Evolutionary conservation across 2,329 filamentous ascomycete species (phyloP), one percentile per base, ranked within the genome.

Genomic region (Amauroascus niger): DNA sequence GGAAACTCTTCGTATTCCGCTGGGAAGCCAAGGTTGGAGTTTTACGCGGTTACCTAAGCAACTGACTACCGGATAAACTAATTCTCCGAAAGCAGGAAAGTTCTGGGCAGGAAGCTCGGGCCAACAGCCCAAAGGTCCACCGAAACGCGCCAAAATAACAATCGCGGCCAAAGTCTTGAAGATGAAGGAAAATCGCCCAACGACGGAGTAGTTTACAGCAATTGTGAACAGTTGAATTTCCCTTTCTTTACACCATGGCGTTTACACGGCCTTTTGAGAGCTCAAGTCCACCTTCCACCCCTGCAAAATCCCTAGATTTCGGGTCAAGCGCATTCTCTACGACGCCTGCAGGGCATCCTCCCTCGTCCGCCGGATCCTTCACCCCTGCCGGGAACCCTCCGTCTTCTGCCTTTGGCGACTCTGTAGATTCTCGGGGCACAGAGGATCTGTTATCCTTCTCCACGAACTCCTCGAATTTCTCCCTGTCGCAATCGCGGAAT

Each of bases 291-390:
- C 67, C 69, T 1, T 67, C 69, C 18, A 73, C 70, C 1, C 70
- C 70, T 11, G 68, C 63, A 16, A 71, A 67, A 58, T 64, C 64
- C 22, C 64, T 65, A 44, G 67, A 67, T 50, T 60, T 69, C 5
- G 64, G 66, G 53, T 66, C 66, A 53, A 65, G 71, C 58, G 70
- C 40, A 37, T 52, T 76, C 43, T 81, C 79, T 5, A 80, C 78
- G 18, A 82, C 79, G 14, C 79, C 79, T 50, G 77, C 76, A 45
- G 79, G 78, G 39, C 74, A 71, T 55, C 79, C 79, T 1, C 78
- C 78, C 24, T 77, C 76, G 30, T 72, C 70, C 55, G 67, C 70
- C 24, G 65, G 66, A 57, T 80, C 78, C n/a, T 79, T 79, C 52
- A 81, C 79, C 20, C 79, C 79, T 30, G 71, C 74, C 54, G 79